phyloP scores from a whole-genome alignment of 345 rosid genomes.

The Gossypium herbaceum region DNA sequence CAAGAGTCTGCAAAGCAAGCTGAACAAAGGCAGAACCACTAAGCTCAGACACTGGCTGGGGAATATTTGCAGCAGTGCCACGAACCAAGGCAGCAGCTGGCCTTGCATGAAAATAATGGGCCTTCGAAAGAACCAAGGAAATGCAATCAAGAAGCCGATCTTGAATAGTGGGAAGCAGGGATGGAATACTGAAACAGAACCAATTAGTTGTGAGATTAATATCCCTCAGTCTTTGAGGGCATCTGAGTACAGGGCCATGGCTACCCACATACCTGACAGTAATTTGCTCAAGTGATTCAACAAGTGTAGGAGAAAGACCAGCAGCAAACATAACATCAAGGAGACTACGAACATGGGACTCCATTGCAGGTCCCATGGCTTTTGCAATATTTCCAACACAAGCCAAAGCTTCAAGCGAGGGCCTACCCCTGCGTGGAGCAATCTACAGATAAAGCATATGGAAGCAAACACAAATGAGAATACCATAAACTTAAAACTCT shows the following conservation, averaged over 20 bases:
- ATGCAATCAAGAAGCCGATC: conserved; percentile 77
- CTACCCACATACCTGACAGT: conserved; percentile 50
- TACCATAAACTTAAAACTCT: conserved; percentile 6
- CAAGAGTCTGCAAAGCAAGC: conserved; percentile 95
- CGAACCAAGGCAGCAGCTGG: conserved; percentile 54
- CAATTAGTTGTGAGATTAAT: neutral
- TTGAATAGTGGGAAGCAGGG: conserved; percentile 78
- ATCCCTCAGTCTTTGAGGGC: neutral
- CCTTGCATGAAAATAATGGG: conserved; percentile 63
- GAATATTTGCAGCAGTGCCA: conserved; percentile 41
- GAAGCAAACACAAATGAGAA: conserved; percentile 16
- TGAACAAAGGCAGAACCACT: conserved; percentile 74
- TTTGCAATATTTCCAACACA: conserved; percentile 96
- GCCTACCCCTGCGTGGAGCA: conserved; percentile 97
- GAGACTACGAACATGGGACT: conserved; percentile 74
- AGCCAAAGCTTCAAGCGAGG: conserved; percentile 93
- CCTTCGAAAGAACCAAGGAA: conserved; percentile 78
- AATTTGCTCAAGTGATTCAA: conserved; percentile 87
- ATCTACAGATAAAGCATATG: conserved; percentile 48
- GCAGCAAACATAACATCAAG: conserved; percentile 85
- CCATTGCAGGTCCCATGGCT: conserved; percentile 89
- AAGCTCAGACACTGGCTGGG: conserved; percentile 65
- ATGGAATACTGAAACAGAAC: conserved; percentile 69
- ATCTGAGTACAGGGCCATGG: conserved; percentile 14
- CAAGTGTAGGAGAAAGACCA: conserved; percentile 80